Percentiles rank a stretch among this genome's conserved stretches.
These are phyloP conservation scores for Knoxia roxburghii DNA, from an alignment of 257 asterid species.

Conservation along the genomic window DNA sequence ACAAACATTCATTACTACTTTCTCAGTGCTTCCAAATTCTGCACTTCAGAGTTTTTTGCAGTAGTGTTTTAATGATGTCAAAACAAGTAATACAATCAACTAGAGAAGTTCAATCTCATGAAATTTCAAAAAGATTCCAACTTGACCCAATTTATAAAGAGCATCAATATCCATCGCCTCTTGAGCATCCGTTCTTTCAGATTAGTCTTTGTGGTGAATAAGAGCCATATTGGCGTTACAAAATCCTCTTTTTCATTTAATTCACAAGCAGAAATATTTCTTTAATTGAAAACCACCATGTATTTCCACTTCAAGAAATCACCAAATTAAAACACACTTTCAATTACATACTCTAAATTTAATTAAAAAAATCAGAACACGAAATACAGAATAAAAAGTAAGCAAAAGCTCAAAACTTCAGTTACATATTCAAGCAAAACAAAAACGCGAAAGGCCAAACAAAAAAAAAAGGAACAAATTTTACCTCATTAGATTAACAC, in stretches of 20 bases:
- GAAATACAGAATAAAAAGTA: neutral
- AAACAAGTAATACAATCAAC: neutral
- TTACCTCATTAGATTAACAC: conserved; percentile 89
- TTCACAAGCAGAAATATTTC: neutral
- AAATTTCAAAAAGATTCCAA: neutral
- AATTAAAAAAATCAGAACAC: too few species aligned
- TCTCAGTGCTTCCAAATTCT: neutral
- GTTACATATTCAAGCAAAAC: neutral
- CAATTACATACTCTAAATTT: neutral
- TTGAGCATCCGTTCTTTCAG: neutral
- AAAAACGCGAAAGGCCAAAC: neutral
- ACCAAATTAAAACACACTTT: neutral
- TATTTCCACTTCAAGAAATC: neutral
- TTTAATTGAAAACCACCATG: neutral
- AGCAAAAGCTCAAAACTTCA: conserved; percentile 10
- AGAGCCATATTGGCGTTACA: neutral
- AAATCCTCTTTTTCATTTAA: neutral
- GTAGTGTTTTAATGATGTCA: neutral
- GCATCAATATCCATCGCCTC: neutral
- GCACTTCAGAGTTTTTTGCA: neutral
- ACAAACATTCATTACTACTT: neutral
- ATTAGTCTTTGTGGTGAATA: neutral
- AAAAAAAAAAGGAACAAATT: neutral
- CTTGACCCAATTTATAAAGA: neutral
- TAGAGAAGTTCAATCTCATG: conserved; percentile 6